Percentiles rank a stretch among this genome's conserved stretches.
phyloP scores from a whole-genome alignment of 2,329 filamentous ascomycete species.

The Capronia epimyces region DNA sequence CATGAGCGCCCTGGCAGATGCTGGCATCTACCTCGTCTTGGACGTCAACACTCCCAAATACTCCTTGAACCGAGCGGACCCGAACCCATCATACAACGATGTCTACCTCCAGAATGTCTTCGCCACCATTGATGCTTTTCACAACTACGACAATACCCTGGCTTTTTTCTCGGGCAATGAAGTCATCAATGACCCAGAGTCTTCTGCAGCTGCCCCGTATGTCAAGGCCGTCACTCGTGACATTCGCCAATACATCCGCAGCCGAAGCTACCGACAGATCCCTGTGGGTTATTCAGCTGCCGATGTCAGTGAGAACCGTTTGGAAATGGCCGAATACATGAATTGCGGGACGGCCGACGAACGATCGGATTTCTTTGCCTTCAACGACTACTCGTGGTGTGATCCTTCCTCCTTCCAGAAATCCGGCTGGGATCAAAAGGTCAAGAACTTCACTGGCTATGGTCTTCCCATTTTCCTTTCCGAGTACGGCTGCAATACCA shows the following conservation, averaged over 20 bases:
- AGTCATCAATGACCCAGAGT: constrained; percentile 65
- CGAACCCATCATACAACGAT: constrained; percentile 76
- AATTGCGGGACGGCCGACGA: constrained; percentile 83
- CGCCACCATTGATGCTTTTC: constrained; percentile 78
- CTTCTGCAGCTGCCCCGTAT: constrained; percentile 62
- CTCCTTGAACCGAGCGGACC: constrained; percentile 73
- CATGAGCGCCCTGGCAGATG: constrained; percentile 73
- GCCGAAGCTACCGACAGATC: constrained; percentile 57
- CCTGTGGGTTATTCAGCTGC: constrained; percentile 73
- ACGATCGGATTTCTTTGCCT: constrained; percentile 82
- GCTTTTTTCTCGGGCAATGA: constrained; percentile 82
- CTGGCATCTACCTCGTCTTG: constrained; percentile 85
- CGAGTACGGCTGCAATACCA: constrained; percentile 85
- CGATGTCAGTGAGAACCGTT: constrained; percentile 77
- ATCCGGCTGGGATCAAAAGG: constrained; percentile 83
- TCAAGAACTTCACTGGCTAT: constrained; percentile 79
- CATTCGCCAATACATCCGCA: constrained; percentile 64
- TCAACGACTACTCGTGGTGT: constrained; percentile 89
- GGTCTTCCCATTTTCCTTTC: constrained; percentile 89
- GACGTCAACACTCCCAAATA: constrained; percentile 90
- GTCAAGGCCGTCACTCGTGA: constrained; percentile 76
- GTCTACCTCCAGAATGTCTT: constrained; percentile 82
- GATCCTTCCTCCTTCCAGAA: constrained; percentile 61
- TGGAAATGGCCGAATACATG: constrained; percentile 84
- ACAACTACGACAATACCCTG: constrained; percentile 77